phyloP scores from a whole-genome alignment of 2,329 filamentous ascomycete species.

The Penicillium crustosum region DNA sequence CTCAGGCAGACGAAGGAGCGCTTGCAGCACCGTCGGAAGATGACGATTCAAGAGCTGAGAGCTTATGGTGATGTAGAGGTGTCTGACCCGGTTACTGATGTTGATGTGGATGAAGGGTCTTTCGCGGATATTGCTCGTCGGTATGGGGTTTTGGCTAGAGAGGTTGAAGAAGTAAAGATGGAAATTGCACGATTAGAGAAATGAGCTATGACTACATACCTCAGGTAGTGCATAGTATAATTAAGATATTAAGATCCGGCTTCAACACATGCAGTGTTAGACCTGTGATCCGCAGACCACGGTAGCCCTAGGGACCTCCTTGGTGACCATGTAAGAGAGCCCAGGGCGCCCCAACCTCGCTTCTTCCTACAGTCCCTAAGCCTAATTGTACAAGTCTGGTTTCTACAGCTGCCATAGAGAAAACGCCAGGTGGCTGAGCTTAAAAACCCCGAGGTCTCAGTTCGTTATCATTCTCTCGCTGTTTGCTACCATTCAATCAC shows the following conservation, averaged over 20 bases:
- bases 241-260: neutral
- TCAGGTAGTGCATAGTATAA: neutral
- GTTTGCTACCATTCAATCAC: conserved; percentile 13
- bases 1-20: conserved; percentile 28
- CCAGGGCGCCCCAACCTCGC: neutral
- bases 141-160: conserved; percentile 39
- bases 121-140: conserved; percentile 40
- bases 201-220: conserved; percentile 1
- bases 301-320: neutral
- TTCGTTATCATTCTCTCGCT: conserved; percentile 11
- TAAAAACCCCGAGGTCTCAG: neutral
- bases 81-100: conserved; percentile 7
- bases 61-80: conserved; percentile 35
- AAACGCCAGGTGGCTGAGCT: neutral
- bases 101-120: conserved; percentile 20
- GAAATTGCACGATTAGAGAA: conserved; percentile 28
- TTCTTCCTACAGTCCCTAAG: neutral
- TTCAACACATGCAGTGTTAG: neutral
- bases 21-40: conserved; percentile 32
- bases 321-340: neutral
- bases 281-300: neutral
- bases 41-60: conserved; percentile 35
- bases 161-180: conserved; percentile 39
- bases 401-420: neutral
- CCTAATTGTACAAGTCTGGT: neutral